phyloP scores from a whole-genome alignment of 176 grass and related monocot genomes.

The Raddia guianensis region DNA sequence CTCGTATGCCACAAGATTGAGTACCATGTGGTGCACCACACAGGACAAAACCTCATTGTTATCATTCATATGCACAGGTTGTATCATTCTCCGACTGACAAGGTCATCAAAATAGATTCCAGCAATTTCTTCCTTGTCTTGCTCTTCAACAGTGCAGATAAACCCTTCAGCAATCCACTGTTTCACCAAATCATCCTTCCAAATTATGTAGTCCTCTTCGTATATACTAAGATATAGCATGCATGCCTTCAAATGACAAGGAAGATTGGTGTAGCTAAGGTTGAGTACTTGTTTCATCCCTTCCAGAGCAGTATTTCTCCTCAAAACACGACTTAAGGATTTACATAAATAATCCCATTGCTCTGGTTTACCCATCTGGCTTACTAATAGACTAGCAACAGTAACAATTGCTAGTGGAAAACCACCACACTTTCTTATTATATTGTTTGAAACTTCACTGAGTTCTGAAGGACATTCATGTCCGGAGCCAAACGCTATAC shows the following conservation, averaged over 20 bases:
- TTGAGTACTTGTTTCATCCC: background rate
- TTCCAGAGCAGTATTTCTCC: background rate
- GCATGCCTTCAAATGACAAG: background rate
- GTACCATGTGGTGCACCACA: background rate
- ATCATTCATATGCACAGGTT: background rate
- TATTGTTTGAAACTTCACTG: background rate
- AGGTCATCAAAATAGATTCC: conserved; percentile 14
- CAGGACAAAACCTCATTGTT: background rate
- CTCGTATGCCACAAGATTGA: background rate
- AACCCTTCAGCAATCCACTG: conserved; percentile 32
- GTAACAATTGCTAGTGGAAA: background rate
- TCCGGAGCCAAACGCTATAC: background rate
- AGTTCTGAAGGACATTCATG: background rate
- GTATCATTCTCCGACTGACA: background rate
- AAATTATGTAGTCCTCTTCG: conserved; percentile 1
- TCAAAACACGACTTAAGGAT: background rate
- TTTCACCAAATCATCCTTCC: conserved; percentile 14
- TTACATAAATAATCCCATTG: background rate
- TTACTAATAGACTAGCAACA: background rate
- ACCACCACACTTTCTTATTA: background rate
- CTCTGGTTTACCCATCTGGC: too few relatives aligned
- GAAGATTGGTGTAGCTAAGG: background rate
- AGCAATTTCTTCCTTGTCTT: background rate
- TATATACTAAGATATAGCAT: conserved; percentile 7
- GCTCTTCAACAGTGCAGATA: background rate